Evolutionary conservation across 1,284 basidiomycete species (phyloP), one percentile per base, ranked within the genome.

Genomic region (Heterobasidion parviporum): DNA sequence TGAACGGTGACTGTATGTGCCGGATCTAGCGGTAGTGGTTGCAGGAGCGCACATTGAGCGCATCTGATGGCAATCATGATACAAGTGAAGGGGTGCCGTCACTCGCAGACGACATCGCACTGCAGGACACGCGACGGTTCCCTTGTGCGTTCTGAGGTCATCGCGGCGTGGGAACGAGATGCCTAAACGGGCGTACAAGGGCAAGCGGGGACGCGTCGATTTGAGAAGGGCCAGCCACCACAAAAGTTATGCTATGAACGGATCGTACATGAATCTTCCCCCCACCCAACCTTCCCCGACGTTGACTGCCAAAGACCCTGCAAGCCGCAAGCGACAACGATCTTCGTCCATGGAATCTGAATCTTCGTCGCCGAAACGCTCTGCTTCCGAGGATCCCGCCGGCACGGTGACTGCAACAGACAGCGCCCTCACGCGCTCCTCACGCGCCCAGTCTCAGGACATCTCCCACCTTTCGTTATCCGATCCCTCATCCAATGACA

Each of bases 341-440:
- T 77, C 79, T 20, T 65, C 64, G 61, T 79, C 78, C 33, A 75
- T 78, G 72, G 68, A 76, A 64, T 80, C 79, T 53, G 71, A 81
- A 55, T 81, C 79, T 20, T 82, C 85, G 32, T 89, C 85, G 38
- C 71, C 80, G 62, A 90, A 91, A 72, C 84, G 88, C 60, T 76
- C 85, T 36, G 77, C 78, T 55, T 86, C 86, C 36, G 81, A 85
- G 64, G 79, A 75, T 50, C 77, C 77, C 54, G 65, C 74, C 54
- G 76, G 79, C 46, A 54, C 55, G 50, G 55, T 59, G n/a, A n/a
- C 38, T 41, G 55, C 53, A 51, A 52, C 53, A 18, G 46, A n/a
- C 52, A 45, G 49, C 50, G 41, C 60, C 52, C 41, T 50, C 53
- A 56, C 60, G 43, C 72, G 72, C 59, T 74, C 72, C 63, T 72